Conservation (phyloP, 768 basidiomycete genomes). For the Serendipita vermifera region DNA sequence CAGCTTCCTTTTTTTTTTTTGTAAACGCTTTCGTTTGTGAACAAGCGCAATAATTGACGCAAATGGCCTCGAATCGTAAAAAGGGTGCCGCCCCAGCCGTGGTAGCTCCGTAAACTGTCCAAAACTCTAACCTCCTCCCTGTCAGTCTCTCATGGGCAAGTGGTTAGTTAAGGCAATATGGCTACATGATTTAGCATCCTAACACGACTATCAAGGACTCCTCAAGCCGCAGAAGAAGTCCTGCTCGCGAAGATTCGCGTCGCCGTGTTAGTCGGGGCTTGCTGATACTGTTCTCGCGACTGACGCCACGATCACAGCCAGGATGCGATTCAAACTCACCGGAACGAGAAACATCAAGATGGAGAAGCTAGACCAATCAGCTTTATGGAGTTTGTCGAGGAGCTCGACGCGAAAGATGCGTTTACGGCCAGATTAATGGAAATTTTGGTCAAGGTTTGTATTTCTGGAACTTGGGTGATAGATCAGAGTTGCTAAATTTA, state of each 20-base stretch:
- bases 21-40: too few relatives aligned
- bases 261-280: not conserved
- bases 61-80: too few relatives aligned
- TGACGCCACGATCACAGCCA: not conserved
- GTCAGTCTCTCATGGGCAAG: conserved; percentile 7
- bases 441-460: not conserved
- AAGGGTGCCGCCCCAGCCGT: too few relatives aligned
- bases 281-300: not conserved
- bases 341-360: not conserved
- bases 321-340: conserved; percentile 1
- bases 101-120: too few relatives aligned
- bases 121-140: too few relatives aligned
- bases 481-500: too few relatives aligned
- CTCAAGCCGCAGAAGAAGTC: not conserved
- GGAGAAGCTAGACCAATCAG: conserved; percentile 2
- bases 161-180: too few relatives aligned
- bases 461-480: too few relatives aligned
- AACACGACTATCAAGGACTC: not conserved
- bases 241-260: not conserved
- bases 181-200: too few relatives aligned
- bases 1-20: too few relatives aligned
- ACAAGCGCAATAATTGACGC: too few relatives aligned
- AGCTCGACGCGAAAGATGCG: not conserved
- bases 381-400: not conserved
- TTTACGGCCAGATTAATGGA: conserved; percentile 8